Conservation (phyloP, 2,329 filamentous ascomycete genomes). For the Colletotrichum acutatum region DNA sequence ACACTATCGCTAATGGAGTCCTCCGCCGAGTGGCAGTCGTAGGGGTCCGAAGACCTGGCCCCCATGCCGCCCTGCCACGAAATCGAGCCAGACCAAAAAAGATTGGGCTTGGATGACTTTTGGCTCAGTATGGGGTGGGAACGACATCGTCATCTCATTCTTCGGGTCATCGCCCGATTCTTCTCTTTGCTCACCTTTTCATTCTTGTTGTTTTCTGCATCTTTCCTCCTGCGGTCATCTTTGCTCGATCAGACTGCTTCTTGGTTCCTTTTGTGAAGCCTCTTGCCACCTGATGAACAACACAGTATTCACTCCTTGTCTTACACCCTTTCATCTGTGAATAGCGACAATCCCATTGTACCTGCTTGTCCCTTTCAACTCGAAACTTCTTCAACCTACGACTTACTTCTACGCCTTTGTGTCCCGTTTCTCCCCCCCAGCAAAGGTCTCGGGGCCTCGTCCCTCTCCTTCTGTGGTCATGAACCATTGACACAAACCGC, state of each 20-base stretch:
- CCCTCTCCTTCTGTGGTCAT: neutral
- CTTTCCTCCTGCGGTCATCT: conserved; percentile 19
- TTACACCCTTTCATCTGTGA: neutral
- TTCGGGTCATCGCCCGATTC: conserved; percentile 28
- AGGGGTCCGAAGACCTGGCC: conserved; percentile 4
- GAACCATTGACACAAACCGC: conserved; percentile 9
- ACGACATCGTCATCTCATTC: conserved; percentile 35
- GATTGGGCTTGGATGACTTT: conserved; percentile 23
- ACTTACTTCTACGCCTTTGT: conserved; percentile 34
- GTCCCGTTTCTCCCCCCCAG: neutral
- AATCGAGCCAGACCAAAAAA: conserved; percentile 8
- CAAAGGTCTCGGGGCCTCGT: neutral
- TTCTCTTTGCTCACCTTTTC: neutral
- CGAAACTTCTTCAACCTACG: conserved; percentile 27
- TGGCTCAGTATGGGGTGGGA: conserved; percentile 20
- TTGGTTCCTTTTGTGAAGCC: conserved; percentile 25
- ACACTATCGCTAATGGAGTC: conserved; percentile 5
- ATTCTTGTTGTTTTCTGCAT: neutral
- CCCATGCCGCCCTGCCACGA: conserved; percentile 29
- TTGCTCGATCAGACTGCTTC: conserved; percentile 16
- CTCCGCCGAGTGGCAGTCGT: conserved; percentile 26
- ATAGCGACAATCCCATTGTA: conserved; percentile 31
- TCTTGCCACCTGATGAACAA: conserved; percentile 5
- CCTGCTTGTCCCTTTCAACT: neutral
- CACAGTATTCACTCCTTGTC: conserved; percentile 10